Evolutionary conservation across 1,139 yeast species (phyloP).

Genomic region (Taphrina confusa): DNA sequence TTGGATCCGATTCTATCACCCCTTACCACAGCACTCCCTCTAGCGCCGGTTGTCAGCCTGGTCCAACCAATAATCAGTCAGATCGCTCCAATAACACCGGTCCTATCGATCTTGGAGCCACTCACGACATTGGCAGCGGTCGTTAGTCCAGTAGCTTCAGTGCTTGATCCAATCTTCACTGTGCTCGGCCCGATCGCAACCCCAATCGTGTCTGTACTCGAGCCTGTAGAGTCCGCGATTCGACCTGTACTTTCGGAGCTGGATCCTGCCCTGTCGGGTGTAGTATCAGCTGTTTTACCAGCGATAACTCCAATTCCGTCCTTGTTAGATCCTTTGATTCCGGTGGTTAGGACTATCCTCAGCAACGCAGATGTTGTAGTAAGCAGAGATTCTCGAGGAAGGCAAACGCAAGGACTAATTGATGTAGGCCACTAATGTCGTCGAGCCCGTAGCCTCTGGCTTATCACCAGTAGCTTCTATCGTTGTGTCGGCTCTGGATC

Average conservation of each 20-base stretch:
- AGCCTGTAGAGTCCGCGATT: background rate
- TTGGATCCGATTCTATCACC: background rate
- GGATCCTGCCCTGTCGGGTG: background rate
- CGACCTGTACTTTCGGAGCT: background rate
- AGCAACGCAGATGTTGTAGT: background rate
- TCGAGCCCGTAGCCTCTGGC: background rate
- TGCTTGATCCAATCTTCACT: background rate
- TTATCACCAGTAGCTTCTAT: background rate
- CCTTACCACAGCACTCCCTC: background rate
- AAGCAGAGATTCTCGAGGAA: no score
- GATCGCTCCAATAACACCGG: constrained; percentile 1
- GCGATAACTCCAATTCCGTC: constrained; percentile 6
- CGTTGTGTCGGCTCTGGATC: background rate
- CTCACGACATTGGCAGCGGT: constrained; percentile 1
- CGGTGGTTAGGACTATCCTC: background rate
- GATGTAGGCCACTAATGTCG: background rate
- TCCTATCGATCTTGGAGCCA: constrained; percentile 1
- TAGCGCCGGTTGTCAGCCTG: background rate
- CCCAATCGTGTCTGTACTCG: background rate
- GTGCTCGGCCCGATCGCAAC: background rate
- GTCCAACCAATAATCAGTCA: constrained; percentile 3
- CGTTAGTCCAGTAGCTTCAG: background rate
- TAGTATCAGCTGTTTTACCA: background rate
- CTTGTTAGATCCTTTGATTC: background rate
- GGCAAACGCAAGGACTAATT: no score